Conservation (phyloP, 805 yeast species). For the Lachancea quebecensis region DNA sequence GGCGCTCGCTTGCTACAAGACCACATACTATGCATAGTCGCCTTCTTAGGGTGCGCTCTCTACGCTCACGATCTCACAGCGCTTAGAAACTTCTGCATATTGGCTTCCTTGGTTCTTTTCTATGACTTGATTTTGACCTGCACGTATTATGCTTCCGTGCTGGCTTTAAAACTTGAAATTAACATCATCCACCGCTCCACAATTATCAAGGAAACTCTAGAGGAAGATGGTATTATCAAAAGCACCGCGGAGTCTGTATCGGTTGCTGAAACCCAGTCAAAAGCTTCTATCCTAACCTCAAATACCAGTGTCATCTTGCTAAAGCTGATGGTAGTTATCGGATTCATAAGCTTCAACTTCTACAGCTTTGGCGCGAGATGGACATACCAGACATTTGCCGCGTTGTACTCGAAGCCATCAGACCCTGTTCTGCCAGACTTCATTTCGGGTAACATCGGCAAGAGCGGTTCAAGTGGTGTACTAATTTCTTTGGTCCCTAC, state of each 20-base stretch:
- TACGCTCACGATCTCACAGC: conserved; percentile 65
- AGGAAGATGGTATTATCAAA: conserved; percentile 85
- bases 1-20: conserved; percentile 51
- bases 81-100: conserved; percentile 70
- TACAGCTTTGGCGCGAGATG: conserved; percentile 67
- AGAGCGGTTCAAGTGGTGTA: conserved; percentile 38
- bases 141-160: conserved; percentile 77
- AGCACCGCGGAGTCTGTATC: conserved; percentile 66
- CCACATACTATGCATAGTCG: conserved; percentile 62
- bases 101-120: conserved; percentile 61
- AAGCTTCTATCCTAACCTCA: conserved; percentile 25
- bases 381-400: conserved; percentile 45
- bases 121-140: conserved; percentile 67
- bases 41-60: conserved; percentile 59
- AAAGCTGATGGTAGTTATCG: conserved; percentile 53
- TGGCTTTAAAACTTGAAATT: conserved; percentile 85
- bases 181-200: conserved; percentile 77
- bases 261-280: conserved; percentile 21
- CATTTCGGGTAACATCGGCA: conserved; percentile 29
- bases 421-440: conserved; percentile 38
- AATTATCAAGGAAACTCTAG: conserved; percentile 67
- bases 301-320: conserved; percentile 44
- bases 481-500: conserved; percentile 54
- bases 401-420: conserved; percentile 26
- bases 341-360: conserved; percentile 56